These are phyloP conservation scores for Plasmodium chabaudi DNA, from an alignment of 169 alveolate species.

Conservation along the genomic window DNA sequence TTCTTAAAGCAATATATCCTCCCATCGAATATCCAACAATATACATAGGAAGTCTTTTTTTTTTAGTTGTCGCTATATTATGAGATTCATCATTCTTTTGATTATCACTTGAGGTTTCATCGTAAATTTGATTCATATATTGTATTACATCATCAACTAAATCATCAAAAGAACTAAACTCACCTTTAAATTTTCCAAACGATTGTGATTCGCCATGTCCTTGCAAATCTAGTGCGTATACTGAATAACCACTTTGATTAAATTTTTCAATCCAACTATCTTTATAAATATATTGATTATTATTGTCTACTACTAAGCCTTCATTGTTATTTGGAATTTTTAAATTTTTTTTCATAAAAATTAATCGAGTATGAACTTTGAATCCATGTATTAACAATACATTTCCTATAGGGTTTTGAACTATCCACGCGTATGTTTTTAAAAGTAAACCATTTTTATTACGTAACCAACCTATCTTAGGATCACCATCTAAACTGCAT, in stretches of 20 bases:
- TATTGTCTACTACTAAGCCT: conserved; percentile 46
- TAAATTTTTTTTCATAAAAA: conserved; percentile 77
- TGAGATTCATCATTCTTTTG: not conserved
- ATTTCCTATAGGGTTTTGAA: too few species aligned
- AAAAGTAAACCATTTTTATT: too few species aligned
- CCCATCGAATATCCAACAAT: conserved; percentile 74
- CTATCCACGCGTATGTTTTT: too few species aligned
- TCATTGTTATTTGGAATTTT: conserved; percentile 58
- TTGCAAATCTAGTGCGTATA: too few species aligned
- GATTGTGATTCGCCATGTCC: conserved; percentile 6
- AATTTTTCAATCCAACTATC: too few species aligned
- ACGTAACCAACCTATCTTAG: not conserved
- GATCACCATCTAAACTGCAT: conserved; percentile 42
- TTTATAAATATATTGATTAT: not conserved
- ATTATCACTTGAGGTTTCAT: conserved; percentile 1
- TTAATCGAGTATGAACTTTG: conserved; percentile 78
- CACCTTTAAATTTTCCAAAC: conserved; percentile 33
- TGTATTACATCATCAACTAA: conserved; percentile 79
- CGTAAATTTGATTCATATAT: conserved; percentile 73
- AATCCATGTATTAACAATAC: too few species aligned
- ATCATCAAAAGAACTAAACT: conserved; percentile 75
- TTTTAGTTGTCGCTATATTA: conserved; percentile 6
- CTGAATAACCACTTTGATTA: too few species aligned
- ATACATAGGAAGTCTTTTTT: too few species aligned
- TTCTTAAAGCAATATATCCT: conserved; percentile 78